Base-by-base conservation (phyloP, 352 stramenopile genomes). In the Elongisporangium undulatum region DNA sequence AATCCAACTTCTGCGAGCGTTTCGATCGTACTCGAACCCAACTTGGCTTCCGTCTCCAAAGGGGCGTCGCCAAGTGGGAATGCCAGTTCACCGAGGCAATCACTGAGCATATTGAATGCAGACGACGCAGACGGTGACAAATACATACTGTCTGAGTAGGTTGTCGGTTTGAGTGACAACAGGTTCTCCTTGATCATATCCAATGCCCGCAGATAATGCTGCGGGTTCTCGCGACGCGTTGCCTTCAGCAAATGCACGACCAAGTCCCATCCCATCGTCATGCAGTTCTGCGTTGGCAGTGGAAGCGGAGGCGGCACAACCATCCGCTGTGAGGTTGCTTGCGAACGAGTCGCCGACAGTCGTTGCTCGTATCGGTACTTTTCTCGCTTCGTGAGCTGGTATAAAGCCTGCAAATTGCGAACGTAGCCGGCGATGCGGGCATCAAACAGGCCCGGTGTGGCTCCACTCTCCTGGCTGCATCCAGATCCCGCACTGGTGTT, bases 111-210 rank as follows among this genome's bases (percentile, higher is more conserved):
- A 53, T 93, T 86, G 58, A 94, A 95, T 17, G 84, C 84, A 17
- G 75, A 64, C 10, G 81, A 79, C 4, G 84, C 84, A 0, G 84
- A 93, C 15, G 82, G 82, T 0, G 84, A 79, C 16, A 95, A 66
- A 57, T 95, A 95, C 77, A 91, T 89, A 56, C 82, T 89, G 54
- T 95, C 86, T 0, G 84, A 64, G 54, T 95, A 95, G 9, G 82
- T 71, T 24, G 83, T 92, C 0, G 86, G 84, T 55, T 95, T 95
- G 22, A 95, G 63, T 15, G 76, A 53, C 22, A 74, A 63, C 23
- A 95, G 34, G 34, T 76, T 89, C 23, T 85, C 63, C 58, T 89
- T 88, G 23, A 95, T 71, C 80, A 92, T 88, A 20, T 87, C 70
- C 8, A 95, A 63, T 12, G 86, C 84, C 39, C 71, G 66, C 20